These are phyloP conservation scores for Pogostemon cablin DNA, from an alignment of 257 asterid genomes.

Conservation along the genomic window DNA sequence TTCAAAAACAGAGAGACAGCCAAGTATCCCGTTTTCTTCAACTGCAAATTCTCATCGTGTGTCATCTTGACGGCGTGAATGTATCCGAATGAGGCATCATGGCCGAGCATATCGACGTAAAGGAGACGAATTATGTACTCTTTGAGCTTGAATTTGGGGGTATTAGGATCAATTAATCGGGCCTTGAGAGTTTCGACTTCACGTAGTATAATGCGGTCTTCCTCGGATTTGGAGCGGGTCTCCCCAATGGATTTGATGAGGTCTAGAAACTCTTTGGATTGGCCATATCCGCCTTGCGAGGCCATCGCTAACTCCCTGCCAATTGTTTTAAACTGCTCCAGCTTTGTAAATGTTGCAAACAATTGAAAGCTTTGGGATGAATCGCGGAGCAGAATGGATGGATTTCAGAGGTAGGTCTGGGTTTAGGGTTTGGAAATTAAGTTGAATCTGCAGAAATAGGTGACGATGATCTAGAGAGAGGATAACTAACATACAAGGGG, in stretches of 20 bases:
- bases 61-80: conserved; percentile 92
- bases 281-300: conserved; percentile 75
- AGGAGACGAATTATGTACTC: conserved; percentile 73
- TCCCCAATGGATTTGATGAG: conserved; percentile 84
- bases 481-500: background rate
- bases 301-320: conserved; percentile 91
- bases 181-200: conserved; percentile 77
- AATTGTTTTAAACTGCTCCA: conserved; percentile 82
- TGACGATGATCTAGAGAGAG: conserved; percentile 28
- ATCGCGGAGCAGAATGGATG: background rate
- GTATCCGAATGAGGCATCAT: conserved; percentile 82
- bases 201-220: conserved; percentile 68
- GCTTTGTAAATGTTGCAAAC: conserved; percentile 26
- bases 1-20: conserved; percentile 73
- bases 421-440: conserved; percentile 31
- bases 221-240: conserved; percentile 85
- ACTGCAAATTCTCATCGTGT: conserved; percentile 64
- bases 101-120: conserved; percentile 79
- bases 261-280: conserved; percentile 79
- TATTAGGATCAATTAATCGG: conserved; percentile 51
- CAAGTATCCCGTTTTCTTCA: conserved; percentile 74
- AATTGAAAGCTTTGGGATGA: conserved; percentile 7
- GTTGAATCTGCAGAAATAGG: background rate
- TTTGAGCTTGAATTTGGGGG: conserved; percentile 72
- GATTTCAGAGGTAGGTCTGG: conserved; percentile 11